These are phyloP conservation scores for Psilocybe cubensis DNA, from an alignment of 768 basidiomycete genomes.

Conservation along the genomic window DNA sequence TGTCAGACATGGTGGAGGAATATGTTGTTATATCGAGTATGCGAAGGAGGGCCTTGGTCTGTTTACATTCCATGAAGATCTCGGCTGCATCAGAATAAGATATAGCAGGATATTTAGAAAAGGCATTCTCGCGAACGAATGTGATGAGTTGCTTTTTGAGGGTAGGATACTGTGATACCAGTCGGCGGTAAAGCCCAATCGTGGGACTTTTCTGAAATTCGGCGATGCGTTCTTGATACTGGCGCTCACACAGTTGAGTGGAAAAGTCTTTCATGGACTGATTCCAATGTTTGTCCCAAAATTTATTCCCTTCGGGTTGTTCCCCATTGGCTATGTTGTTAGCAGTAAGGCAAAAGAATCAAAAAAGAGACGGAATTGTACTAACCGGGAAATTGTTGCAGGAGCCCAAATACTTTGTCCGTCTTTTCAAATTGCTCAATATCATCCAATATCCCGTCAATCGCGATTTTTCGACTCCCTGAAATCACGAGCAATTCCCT, in stretches of 20 bases:
- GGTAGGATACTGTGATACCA: not conserved
- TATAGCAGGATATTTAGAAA: not conserved
- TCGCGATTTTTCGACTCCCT: not conserved
- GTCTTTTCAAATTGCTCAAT: not conserved
- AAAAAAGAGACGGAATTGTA: not conserved
- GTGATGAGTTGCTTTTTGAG: not conserved
- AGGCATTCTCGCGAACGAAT: not conserved
- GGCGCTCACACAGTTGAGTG: not conserved
- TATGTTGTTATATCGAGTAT: not conserved
- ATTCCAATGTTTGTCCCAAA: not conserved
- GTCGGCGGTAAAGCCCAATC: not conserved
- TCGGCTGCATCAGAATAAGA: not conserved
- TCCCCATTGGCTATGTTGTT: no score
- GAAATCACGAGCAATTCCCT: not conserved
- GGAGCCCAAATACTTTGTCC: not conserved
- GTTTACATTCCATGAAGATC: not conserved
- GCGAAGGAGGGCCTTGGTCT: not conserved
- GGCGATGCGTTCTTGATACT: not conserved
- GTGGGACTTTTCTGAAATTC: not conserved
- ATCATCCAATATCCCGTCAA: not conserved
- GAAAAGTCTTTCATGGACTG: not conserved
- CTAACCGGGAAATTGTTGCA: not conserved
- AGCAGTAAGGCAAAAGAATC: no score
- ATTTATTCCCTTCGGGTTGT: no score
- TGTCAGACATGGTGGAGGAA: not conserved